Base-by-base conservation (phyloP, 1,284 basidiomycete genomes). In the Leccinum solheimii region DNA sequence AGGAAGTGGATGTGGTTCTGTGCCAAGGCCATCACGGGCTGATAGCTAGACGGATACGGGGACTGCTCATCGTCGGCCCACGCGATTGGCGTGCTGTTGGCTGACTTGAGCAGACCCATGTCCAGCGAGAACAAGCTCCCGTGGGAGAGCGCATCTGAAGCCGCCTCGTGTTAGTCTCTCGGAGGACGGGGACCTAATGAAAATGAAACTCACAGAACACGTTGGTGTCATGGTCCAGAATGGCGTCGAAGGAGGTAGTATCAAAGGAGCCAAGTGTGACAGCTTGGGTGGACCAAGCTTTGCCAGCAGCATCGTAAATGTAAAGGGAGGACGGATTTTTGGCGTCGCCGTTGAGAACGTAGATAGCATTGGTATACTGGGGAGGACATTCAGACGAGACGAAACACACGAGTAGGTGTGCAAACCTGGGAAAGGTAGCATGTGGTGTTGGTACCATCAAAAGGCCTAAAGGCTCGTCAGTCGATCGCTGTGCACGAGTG, bases 211-310 rank as follows among this genome's bases (percentile, higher is more conserved):
- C 66, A 87, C 86, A 94, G 78, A 95, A 87, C 62, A 88, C 84
- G 64, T 94, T 94, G 57, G 93, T 95, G 76, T 95, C 93, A 68
- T 95, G 93, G 77, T 96, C 94, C 45, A 95, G 83, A 63, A 95
- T 86, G 30, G 90, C 80, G 30, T 77, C 77, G 67, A 84, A 87
- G 34, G 79, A 80, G 1, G 79, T 71, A 3, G 82, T 79, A 72
- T 91, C 83, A 68, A 90, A 86, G 48, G 69, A 74, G 62, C 81
- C 82, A 0, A 80, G 65, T 7, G 76, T 81, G 21, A 82, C 77
- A 11, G 75, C 64, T 68, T 92, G 90, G 2, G 79, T 86, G 7
- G 85, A 80, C 90, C 90, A 92, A 2, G 86, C 81, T 64, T 85
- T 84, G 45, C 79, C 79, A 13, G 77, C 67, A 2, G 85, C 87